Evolutionary conservation across 1,284 basidiomycete species (phyloP), one percentile per base, ranked within the genome.

Genomic region (Papiliotrema laurentii): DNA sequence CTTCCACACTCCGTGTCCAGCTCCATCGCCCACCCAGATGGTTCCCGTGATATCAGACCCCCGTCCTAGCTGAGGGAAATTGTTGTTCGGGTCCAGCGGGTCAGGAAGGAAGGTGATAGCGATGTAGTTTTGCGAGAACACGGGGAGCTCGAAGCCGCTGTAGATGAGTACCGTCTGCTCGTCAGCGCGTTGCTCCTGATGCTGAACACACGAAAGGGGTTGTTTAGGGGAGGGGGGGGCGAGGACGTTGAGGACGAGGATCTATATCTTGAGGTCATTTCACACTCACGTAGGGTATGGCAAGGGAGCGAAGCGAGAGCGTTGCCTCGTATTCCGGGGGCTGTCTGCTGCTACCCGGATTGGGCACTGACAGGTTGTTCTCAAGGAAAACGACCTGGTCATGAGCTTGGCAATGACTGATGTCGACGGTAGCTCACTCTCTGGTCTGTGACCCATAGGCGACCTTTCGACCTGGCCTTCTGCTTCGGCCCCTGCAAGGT

Each of bases 401-500:
- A 10, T 51, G 49, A 52, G 45, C 22, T 27, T 6, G 28, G 19
- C 19, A 16, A 30, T 25, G 33, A 27, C n/a, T 13, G 33, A 38
- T 31, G 21, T 37, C 25, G 28, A 40, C 16, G 16, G 18, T 25
- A 26, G 43, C 66, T 47, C 37, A 72, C 68, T 13, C 70, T 47
- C 40, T 66, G 56, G 48, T 69, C 64, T 2, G 68, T 71, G 30
- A 70, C 54, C 63, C 64, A 72, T 24, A 71, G 26, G 14, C 52
- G 38, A 1, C 70, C 70, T 41, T 56, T 59, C 1, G 60, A 53
- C 9, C 16, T 39, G 27, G 69, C 69, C 3, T 46, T 62, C 34
- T 66, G 53, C 43, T 71, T 71, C 3, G 70, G 70, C 1, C 70
- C 70, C 41, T 56, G 49, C 10, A 65, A 61, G 0, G 69, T 69